Evolutionary conservation across 2,329 filamentous ascomycete genomes (phyloP), one percentile per base, ranked within the genome.

Genomic region (Alternaria metachromatica): DNA sequence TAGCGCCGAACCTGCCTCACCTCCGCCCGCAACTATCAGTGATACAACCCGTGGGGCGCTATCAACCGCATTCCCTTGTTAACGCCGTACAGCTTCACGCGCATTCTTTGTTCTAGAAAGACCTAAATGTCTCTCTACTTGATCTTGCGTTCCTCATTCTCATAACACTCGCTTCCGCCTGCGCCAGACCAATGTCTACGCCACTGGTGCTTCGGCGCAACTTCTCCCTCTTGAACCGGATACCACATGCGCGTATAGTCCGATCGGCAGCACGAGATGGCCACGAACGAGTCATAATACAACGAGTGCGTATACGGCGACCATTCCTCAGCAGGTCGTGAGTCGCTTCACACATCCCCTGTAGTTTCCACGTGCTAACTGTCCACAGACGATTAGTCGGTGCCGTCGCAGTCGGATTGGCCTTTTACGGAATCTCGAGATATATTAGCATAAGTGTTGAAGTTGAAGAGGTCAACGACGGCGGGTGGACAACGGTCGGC

Each of bases 261-360:
- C 71, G 63, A 21, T 71, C 72, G 10, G 73, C 76, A 9, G 71
- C 71, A 15, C 74, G 75, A 51, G 61, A 77, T 70, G 77, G 76
- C 33, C 70, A 78, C 48, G 71, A 75, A 21, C 70, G 61, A 9
- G 68, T 79, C 49, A 71, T 64, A 10, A 72, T 80, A 50, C 77
- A 83, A 63, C 72, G 76, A 20, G 82, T 85, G 44, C 81, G 79
- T 65, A 79, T 85, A 69, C 71, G 66, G 48, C 73, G 68, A 49
- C 80, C 76, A 20, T 72, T 80, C 37, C 75, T 82, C 53, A 78
- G 75, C 15, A 72, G 70, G 62, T 75, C 72, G 78, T 79, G 55
- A 62, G 76, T 72, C 59, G 53, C 56, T 60, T 37, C 51, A 54
- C 43, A 64, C 44, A 12, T 33, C 23, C n/a, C 25, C 28, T 57